These are phyloP conservation scores for Urostyla sp. DNA, from an alignment of 73 alveolate species.

Conservation along the genomic window DNA sequence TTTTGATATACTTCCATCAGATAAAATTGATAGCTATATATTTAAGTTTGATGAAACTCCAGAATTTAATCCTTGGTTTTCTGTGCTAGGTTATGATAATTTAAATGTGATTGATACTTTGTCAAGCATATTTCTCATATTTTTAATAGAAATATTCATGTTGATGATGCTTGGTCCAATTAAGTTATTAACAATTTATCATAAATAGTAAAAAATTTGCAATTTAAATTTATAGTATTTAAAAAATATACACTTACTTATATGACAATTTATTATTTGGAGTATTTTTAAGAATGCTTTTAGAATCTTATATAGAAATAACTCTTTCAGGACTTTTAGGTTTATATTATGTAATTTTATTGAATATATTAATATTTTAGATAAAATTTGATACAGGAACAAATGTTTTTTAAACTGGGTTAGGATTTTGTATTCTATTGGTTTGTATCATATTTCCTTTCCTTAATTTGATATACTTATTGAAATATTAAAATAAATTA, in stretches of 20 bases:
- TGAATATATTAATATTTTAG: background rate
- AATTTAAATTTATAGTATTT: background rate
- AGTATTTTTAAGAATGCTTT: conserved; percentile 9
- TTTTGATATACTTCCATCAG: conserved; percentile 9
- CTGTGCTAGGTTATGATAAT: background rate
- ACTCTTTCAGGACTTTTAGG: background rate
- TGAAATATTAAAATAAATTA: no score
- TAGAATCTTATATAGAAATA: conserved; percentile 17
- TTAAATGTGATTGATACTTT: conserved; percentile 2
- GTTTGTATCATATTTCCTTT: background rate
- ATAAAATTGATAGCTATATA: background rate
- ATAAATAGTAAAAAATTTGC: background rate
- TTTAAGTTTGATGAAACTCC: conserved; percentile 5
- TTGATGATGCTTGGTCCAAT: background rate
- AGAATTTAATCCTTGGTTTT: background rate
- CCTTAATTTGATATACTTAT: background rate
- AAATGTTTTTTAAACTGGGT: background rate
- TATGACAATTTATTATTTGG: background rate
- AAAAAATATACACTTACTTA: conserved; percentile 2
- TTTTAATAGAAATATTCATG: background rate
- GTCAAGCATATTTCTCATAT: background rate
- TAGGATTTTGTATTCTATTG: background rate
- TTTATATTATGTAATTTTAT: background rate
- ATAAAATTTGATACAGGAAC: background rate
- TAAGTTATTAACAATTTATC: background rate